Evolutionary conservation across 2,329 filamentous ascomycete genomes (phyloP).

Genomic region (Pseudogymnoascus sp.): DNA sequence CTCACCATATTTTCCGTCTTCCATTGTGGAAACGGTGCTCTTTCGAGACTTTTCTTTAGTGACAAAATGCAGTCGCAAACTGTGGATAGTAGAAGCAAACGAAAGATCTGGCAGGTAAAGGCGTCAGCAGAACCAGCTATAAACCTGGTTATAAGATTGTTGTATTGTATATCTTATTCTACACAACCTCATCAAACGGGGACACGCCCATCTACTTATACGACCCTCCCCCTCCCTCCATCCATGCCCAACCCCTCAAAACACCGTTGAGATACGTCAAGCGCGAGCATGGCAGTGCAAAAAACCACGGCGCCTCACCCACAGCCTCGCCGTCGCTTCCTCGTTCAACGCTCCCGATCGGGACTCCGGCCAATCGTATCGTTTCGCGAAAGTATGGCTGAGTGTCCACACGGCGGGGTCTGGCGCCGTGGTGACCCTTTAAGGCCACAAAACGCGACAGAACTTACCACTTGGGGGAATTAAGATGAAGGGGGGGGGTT

Average conservation of each 20-base stretch:
- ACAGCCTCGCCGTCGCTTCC: neutral
- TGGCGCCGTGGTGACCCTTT: neutral
- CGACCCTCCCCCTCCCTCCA: neutral
- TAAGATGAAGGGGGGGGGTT: neutral
- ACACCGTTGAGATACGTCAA: neutral
- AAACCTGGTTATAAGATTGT: neutral
- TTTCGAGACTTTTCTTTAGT: neutral
- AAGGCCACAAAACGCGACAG: neutral
- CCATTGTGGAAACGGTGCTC: slow-evolving; percentile 12
- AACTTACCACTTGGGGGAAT: neutral
- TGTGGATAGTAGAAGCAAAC: neutral
- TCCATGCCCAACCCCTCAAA: neutral
- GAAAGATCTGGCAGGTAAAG: neutral
- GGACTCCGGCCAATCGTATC: neutral
- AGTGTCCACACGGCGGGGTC: neutral
- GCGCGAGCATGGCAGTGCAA: neutral
- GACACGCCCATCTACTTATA: neutral
- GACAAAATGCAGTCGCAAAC: neutral
- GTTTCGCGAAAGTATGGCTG: neutral
- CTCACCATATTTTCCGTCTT: slow-evolving; percentile 22
- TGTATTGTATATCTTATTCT: neutral
- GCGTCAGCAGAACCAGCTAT: neutral
- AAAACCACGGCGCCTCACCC: neutral
- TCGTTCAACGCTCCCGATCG: neutral
- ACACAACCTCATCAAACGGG: neutral